A percentile compares a stretch with the other conserved stretches of the same genome.
phyloP scores from a whole-genome alignment of 202 grass and related monocot species.

The Setaria italica region DNA sequence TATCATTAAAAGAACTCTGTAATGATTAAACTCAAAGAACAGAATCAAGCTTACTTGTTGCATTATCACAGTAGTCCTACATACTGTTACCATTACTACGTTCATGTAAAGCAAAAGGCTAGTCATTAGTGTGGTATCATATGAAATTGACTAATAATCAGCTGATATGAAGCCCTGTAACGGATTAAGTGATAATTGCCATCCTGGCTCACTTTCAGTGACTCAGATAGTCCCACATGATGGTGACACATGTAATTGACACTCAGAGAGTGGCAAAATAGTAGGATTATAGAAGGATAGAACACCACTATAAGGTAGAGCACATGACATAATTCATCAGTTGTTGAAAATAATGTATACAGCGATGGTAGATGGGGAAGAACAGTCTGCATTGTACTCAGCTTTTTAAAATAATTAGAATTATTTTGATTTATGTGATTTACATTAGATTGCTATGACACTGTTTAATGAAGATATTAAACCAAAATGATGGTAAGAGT shows the following conservation, averaged over 20 bases:
- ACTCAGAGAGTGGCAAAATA: background rate
- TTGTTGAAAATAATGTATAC: conserved; percentile 19
- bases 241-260: background rate
- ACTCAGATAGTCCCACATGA: background rate
- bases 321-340: background rate
- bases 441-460: conserved; percentile 22
- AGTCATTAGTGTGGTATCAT: background rate
- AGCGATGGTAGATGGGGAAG: conserved; percentile 11
- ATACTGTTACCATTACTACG: background rate
- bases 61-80: conserved; percentile 5
- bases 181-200: background rate
- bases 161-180: background rate
- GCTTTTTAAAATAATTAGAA: conserved; percentile 14
- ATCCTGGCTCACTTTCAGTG: background rate
- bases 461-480: conserved; percentile 34
- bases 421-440: conserved; percentile 26
- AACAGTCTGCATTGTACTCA: background rate
- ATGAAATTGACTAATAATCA: conserved; percentile 33
- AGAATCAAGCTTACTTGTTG: conserved; percentile 9
- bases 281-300: conserved; percentile 18
- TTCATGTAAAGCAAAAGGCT: conserved; percentile 22
- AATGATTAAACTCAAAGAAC: conserved; percentile 19
- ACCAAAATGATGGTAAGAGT: conserved; percentile 27
- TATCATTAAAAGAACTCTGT: conserved; percentile 18
- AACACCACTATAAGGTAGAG: background rate